Conservation (phyloP, 345 rosid genomes). For the Pistacia integerrima region DNA sequence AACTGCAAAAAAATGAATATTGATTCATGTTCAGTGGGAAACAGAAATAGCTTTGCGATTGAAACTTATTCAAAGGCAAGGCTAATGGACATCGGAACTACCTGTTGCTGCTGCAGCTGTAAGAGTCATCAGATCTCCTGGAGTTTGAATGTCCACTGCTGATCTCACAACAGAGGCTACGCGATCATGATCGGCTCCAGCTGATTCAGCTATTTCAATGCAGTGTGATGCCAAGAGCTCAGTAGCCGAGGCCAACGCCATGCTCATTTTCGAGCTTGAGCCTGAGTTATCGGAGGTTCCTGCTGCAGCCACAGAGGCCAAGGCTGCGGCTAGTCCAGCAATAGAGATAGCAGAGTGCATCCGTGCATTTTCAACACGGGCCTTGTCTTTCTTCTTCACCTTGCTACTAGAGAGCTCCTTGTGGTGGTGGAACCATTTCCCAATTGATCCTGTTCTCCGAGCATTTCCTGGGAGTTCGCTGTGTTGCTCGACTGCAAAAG, state of each 20-base stretch:
- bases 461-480: constrained; percentile 45
- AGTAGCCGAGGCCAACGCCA: constrained; percentile 82
- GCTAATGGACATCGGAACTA: constrained; percentile 22
- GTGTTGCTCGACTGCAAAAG: constrained; percentile 53
- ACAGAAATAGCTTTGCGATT: neutral
- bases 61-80: neutral
- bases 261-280: constrained; percentile 62
- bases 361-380: constrained; percentile 72
- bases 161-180: constrained; percentile 72
- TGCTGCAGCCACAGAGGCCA: constrained; percentile 79
- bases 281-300: constrained; percentile 42
- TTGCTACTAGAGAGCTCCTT: constrained; percentile 45
- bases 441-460: constrained; percentile 61
- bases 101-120: constrained; percentile 99
- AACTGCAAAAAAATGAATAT: neutral
- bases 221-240: constrained; percentile 92
- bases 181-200: constrained; percentile 78
- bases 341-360: constrained; percentile 78
- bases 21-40: neutral
- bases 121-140: constrained; percentile 87
- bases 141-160: constrained; percentile 73
- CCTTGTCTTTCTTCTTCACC: constrained; percentile 77
- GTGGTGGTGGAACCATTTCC: constrained; percentile 85
- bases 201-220: constrained; percentile 74
- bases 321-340: constrained; percentile 92